Evolutionary conservation across 2,329 filamentous ascomycete species (phyloP).

Genomic region (Penicillium sp.): DNA sequence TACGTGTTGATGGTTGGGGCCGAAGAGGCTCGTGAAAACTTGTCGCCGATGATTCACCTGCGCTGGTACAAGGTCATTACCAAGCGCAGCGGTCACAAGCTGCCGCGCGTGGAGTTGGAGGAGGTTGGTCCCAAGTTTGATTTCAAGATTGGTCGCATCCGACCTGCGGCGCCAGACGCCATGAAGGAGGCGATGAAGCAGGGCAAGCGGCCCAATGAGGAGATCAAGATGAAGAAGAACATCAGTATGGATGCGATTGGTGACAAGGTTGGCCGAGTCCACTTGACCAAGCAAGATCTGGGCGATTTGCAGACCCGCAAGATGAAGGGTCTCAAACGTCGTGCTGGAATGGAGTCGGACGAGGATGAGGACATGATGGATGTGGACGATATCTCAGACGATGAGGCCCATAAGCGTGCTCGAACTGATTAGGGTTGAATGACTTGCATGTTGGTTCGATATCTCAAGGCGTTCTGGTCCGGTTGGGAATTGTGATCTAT

Average conservation of each 20-base stretch:
- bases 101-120: constrained; percentile 87
- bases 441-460: constrained; percentile 19
- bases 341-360: constrained; percentile 56
- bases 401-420: constrained; percentile 33
- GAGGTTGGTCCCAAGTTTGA: constrained; percentile 94
- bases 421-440: constrained; percentile 25
- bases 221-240: constrained; percentile 82
- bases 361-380: constrained; percentile 49
- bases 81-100: constrained; percentile 74
- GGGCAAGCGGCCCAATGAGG: constrained; percentile 56
- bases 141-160: constrained; percentile 74
- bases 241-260: constrained; percentile 84
- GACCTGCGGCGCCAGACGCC: constrained; percentile 52
- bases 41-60: constrained; percentile 51
- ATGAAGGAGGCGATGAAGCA: constrained; percentile 89
- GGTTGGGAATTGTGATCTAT: constrained; percentile 22
- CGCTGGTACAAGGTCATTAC: constrained; percentile 82
- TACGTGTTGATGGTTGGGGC: constrained; percentile 80
- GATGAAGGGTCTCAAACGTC: constrained; percentile 97
- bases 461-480: constrained; percentile 24
- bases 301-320: constrained; percentile 85
- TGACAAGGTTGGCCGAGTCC: constrained; percentile 92
- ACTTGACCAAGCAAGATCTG: constrained; percentile 85
- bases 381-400: constrained; percentile 37
- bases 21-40: constrained; percentile 52